Conservation (phyloP, 2,329 filamentous ascomycete genomes). For the Xylaria sp. region DNA sequence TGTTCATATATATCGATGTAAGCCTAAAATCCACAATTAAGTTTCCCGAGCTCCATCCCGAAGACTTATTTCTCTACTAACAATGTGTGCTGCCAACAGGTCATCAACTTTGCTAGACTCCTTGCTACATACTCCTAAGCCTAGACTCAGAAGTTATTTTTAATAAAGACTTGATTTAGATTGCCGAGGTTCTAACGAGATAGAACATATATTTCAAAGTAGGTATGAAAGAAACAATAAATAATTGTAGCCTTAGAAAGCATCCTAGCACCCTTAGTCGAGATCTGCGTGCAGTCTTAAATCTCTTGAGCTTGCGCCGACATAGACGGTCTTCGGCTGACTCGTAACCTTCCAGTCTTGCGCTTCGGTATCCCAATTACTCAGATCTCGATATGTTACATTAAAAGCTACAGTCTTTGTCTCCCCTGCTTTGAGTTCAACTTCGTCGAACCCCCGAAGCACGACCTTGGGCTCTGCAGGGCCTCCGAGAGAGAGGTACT, state of each 20-base stretch:
- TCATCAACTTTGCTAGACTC: too few relatives aligned
- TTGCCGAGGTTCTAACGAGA: too few relatives aligned
- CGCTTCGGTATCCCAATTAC: slow-evolving; percentile 80
- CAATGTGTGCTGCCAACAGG: too few relatives aligned
- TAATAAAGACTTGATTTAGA: too few relatives aligned
- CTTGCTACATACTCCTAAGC: too few relatives aligned
- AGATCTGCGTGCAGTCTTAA: slow-evolving; percentile 37
- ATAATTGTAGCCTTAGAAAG: not conserved
- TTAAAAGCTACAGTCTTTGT: slow-evolving; percentile 73
- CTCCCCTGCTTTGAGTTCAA: slow-evolving; percentile 75
- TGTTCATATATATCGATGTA: too few relatives aligned
- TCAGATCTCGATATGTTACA: slow-evolving; percentile 82
- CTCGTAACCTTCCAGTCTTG: slow-evolving; percentile 81
- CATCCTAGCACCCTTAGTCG: not conserved
- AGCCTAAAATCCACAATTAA: too few relatives aligned
- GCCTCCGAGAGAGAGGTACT: slow-evolving; percentile 81
- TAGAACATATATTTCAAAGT: too few relatives aligned
- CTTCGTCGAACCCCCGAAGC: slow-evolving; percentile 83
- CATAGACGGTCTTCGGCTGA: slow-evolving; percentile 62
- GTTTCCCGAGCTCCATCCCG: too few relatives aligned
- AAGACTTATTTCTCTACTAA: too few relatives aligned
- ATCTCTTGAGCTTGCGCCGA: slow-evolving; percentile 59
- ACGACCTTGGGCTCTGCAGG: slow-evolving; percentile 73
- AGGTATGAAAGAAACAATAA: not conserved
- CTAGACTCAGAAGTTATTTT: too few relatives aligned